Base-by-base conservation (phyloP, 441 rosid genomes). In the Pelargonium cotyledonis region DNA sequence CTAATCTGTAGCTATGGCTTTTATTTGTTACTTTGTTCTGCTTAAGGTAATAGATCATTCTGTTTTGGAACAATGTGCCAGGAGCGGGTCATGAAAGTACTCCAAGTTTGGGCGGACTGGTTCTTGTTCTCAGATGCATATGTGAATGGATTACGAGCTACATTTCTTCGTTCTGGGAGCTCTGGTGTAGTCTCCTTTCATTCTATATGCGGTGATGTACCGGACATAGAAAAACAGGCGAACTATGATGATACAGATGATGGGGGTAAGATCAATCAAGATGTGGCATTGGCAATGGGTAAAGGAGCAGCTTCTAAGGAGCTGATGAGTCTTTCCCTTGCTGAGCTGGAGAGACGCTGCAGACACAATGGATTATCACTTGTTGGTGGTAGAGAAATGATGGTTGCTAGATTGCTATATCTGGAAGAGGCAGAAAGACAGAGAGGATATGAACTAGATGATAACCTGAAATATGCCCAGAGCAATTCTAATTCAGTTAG, bases 91-190 rank as follows among this genome's bases (percentile, higher is more conserved):
- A 79, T 92, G 79, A 96, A 92, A 84, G 99, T 96, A 31, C 80
- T 96, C 85, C 98, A 96, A 78, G 99, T 96, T 40, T 96, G 99
- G 99, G 83, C 97, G 35, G 99, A 96, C 76, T 93, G 98, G 99
- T 96, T 93, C 85, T 92, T 96, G 65, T 96, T 95, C 78, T 93
- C 98, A 64, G 99, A 96, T 78, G 99, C 98, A 66, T 96, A 96
- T 80, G 94, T 96, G 69, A 83, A 87, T 76, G 98, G 99, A 73
- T 82, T 93, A 63, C 88, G 98, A 58, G 94, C 99, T 35, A 91
- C 98, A 31, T 96, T 96, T 84, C 91, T 96, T 65, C 89, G 98
- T 65, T 82, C 95, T 53, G 86, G 96, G 77, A 83, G 79, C 75
- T 96, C 96, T 69, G 99, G 97, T 58, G 97, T 96, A 72, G 75